These are phyloP conservation scores for Arthrobotrys iridis DNA, from an alignment of 2,329 filamentous ascomycete genomes.

Conservation along the genomic window DNA sequence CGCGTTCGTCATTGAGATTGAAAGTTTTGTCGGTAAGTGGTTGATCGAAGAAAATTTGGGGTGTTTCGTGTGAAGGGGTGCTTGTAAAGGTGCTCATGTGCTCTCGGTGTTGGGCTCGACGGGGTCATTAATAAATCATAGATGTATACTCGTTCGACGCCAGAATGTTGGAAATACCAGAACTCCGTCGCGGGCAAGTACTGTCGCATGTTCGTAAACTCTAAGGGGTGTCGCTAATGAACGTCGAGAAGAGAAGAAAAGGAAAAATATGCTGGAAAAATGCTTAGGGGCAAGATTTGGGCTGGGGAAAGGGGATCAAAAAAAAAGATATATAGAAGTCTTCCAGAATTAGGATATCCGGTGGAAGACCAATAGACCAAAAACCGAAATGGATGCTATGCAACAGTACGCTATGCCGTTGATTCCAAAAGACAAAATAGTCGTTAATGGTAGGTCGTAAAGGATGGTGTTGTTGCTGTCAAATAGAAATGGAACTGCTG, in stretches of 20 bases:
- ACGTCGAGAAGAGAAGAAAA: slow-evolving; percentile 43
- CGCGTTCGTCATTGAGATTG: slow-evolving; percentile 14
- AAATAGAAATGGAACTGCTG: neutral
- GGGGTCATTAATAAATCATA: slow-evolving; percentile 46
- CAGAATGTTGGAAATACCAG: slow-evolving; percentile 8
- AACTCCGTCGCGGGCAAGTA: slow-evolving; percentile 35
- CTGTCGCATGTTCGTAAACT: slow-evolving; percentile 43
- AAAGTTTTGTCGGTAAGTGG: slow-evolving; percentile 19
- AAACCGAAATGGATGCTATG: slow-evolving; percentile 52
- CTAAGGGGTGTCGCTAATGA: slow-evolving; percentile 43
- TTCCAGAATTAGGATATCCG: slow-evolving; percentile 47
- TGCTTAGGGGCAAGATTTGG: slow-evolving; percentile 23
- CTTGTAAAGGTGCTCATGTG: neutral
- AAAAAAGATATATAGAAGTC: slow-evolving; percentile 9
- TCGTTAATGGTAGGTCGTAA: slow-evolving; percentile 34
- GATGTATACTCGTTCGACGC: slow-evolving; percentile 39
- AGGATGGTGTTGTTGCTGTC: neutral
- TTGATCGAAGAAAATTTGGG: slow-evolving; percentile 15
- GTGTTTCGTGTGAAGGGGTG: neutral
- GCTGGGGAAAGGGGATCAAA: neutral
- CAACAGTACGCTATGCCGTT: slow-evolving; percentile 48
- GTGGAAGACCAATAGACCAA: slow-evolving; percentile 18
- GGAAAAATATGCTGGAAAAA: slow-evolving; percentile 28
- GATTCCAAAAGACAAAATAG: slow-evolving; percentile 49
- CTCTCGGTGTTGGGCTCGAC: neutral